Conservation (phyloP, 768 basidiomycete genomes). For the Tulasnella sp. region DNA sequence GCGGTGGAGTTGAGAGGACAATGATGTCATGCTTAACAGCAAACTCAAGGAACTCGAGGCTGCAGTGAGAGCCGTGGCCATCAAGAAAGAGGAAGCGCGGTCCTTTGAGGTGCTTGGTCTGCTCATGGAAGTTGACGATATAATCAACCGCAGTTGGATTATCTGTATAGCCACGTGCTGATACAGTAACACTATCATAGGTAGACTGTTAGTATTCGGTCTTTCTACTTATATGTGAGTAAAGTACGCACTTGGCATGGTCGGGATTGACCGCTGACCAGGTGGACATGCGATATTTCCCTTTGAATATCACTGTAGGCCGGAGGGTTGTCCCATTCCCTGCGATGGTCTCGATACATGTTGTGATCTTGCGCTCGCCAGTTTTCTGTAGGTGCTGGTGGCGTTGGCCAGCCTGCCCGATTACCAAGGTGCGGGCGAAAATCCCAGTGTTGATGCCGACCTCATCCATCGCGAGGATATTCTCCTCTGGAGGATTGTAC, state of each 20-base stretch:
- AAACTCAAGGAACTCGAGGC: constrained; percentile 29
- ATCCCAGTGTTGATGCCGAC: neutral
- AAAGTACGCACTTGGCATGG: neutral
- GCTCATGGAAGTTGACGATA: constrained; percentile 31
- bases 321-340: neutral
- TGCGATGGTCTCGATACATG: constrained; percentile 10
- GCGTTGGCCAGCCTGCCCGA: constrained; percentile 10
- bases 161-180: constrained; percentile 30
- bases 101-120: constrained; percentile 15
- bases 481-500: neutral
- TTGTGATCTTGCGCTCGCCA: constrained; percentile 6
- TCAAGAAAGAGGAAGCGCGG: constrained; percentile 32
- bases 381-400: neutral
- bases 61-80: constrained; percentile 37
- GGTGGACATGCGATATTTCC: neutral
- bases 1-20: constrained; percentile 36
- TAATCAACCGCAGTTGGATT: constrained; percentile 28
- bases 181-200: constrained; percentile 24
- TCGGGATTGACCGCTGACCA: constrained; percentile 3
- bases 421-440: neutral
- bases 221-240: neutral
- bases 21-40: constrained; percentile 28
- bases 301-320: constrained; percentile 12
- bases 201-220: neutral
- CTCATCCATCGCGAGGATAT: constrained; percentile 14